Percentiles rank a stretch among this genome's conserved stretches.
These are phyloP conservation scores for Litchi chinensis DNA, from an alignment of 345 rosid genomes.

Conservation along the genomic window DNA sequence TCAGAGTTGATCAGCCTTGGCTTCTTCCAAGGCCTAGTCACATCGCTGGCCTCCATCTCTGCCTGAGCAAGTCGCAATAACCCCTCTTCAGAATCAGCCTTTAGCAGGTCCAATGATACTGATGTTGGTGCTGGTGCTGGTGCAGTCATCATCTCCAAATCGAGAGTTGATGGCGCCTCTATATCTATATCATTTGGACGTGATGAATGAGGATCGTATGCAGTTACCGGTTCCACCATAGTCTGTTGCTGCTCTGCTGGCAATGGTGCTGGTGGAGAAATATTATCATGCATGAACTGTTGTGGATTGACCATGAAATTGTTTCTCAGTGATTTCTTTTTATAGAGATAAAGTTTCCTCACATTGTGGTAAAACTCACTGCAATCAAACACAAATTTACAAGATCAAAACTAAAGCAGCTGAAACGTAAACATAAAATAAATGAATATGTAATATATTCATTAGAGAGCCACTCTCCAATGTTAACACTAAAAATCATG, in stretches of 20 bases:
- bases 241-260: too few relatives aligned
- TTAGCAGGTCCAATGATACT: background rate
- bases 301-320: background rate
- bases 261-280: too few relatives aligned
- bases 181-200: too few relatives aligned
- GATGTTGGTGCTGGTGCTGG: background rate
- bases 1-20: background rate
- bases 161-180: too few relatives aligned
- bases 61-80: background rate
- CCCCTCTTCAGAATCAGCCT: background rate
- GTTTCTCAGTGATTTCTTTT: slow-evolving; percentile 3
- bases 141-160: background rate
- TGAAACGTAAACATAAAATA: too few relatives aligned
- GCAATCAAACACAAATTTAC: background rate
- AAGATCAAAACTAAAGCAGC: background rate
- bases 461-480: too few relatives aligned
- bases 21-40: background rate
- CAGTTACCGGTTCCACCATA: too few relatives aligned
- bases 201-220: too few relatives aligned
- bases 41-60: background rate
- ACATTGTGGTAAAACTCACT: background rate
- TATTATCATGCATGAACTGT: too few relatives aligned
- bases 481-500: too few relatives aligned
- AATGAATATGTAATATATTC: too few relatives aligned
- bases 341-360: background rate